These are phyloP conservation scores for Acmispon strigosus DNA, from an alignment of 306 rosid species.

Conservation along the genomic window DNA sequence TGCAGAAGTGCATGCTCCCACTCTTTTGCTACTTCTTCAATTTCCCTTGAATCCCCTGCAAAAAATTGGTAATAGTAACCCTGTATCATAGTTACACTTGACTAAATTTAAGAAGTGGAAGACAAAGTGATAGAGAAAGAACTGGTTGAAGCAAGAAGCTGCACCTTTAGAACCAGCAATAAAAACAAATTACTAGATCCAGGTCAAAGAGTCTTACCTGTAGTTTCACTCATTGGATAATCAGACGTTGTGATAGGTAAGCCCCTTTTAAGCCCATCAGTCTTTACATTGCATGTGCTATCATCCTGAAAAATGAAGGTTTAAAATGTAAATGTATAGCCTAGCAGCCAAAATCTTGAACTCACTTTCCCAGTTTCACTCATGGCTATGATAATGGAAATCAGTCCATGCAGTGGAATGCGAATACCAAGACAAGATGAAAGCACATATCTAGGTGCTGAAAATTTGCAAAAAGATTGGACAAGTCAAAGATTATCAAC, in stretches of 20 bases:
- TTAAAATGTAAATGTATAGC: constrained; percentile 12
- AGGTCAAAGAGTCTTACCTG: constrained; percentile 47
- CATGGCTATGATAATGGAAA: not conserved
- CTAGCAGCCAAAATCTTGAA: not conserved
- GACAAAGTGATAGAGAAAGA: constrained; percentile 1
- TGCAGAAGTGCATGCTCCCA: constrained; percentile 96
- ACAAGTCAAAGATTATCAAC: constrained; percentile 3
- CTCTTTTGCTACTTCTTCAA: constrained; percentile 89
- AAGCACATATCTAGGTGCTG: constrained; percentile 6
- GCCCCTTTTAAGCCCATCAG: constrained; percentile 77
- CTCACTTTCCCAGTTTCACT: not conserved
- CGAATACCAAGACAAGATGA: constrained; percentile 7
- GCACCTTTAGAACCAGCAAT: not conserved
- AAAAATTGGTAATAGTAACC: constrained; percentile 22
- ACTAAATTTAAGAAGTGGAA: not conserved
- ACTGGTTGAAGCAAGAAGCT: not conserved
- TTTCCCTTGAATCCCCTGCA: constrained; percentile 73
- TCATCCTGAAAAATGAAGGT: constrained; percentile 58
- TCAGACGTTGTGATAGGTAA: constrained; percentile 65
- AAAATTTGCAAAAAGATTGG: not conserved
- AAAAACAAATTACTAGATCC: not conserved
- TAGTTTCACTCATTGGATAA: constrained; percentile 68
- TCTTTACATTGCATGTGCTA: constrained; percentile 45
- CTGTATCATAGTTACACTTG: constrained; percentile 15
- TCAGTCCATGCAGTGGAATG: not conserved